These are phyloP conservation scores for Takashimella koratensis DNA, from an alignment of 1,284 basidiomycete species.

Conservation along the genomic window DNA sequence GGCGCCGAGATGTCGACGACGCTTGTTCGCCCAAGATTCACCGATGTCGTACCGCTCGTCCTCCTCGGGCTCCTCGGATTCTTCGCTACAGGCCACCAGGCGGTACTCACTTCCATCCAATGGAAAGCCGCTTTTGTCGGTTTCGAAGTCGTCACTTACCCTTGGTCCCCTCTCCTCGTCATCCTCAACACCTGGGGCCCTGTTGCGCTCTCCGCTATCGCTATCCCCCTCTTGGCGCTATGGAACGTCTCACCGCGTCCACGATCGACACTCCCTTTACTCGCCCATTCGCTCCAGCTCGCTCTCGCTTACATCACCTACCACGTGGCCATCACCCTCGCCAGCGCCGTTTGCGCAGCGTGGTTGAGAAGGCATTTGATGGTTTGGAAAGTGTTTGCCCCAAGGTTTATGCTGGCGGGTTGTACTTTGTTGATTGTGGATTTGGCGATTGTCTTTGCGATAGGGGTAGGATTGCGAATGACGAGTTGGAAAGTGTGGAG, in stretches of 20 bases:
- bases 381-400: slow-evolving; percentile 99
- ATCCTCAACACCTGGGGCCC: slow-evolving; percentile 76
- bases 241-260: slow-evolving; percentile 81
- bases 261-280: slow-evolving; percentile 35
- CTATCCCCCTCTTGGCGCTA: slow-evolving; percentile 67
- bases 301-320: slow-evolving; percentile 67
- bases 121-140: slow-evolving; percentile 90
- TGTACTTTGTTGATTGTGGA: slow-evolving; percentile 52
- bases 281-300: slow-evolving; percentile 53
- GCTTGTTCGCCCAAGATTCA: slow-evolving; percentile 56
- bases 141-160: slow-evolving; percentile 66
- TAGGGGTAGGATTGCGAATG: slow-evolving; percentile 42
- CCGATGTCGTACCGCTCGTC: slow-evolving; percentile 66
- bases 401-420: slow-evolving; percentile 79
- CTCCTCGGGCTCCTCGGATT: slow-evolving; percentile 73
- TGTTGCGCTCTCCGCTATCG: slow-evolving; percentile 61
- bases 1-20: slow-evolving; percentile 44
- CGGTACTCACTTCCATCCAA: slow-evolving; percentile 82
- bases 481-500: slow-evolving; percentile 44
- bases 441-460: slow-evolving; percentile 47
- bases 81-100: slow-evolving; percentile 88
- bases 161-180: slow-evolving; percentile 73
- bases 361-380: slow-evolving; percentile 84
- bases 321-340: slow-evolving; percentile 63
- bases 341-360: slow-evolving; percentile 69